phyloP scores from a whole-genome alignment of 768 basidiomycete species.

The Paxillus rubicundulus region DNA sequence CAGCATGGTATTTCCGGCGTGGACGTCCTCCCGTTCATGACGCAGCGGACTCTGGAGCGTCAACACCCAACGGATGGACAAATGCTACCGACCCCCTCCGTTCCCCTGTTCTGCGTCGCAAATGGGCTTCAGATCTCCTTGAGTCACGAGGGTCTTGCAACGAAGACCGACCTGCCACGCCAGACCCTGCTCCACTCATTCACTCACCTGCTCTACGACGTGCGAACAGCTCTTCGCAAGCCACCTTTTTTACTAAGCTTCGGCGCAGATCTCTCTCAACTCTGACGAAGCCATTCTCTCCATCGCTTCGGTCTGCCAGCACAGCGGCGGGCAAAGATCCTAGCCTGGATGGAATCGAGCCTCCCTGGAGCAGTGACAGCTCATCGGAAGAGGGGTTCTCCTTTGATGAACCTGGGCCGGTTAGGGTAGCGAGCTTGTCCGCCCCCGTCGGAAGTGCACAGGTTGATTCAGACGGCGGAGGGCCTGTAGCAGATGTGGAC shows the following conservation, averaged over 20 bases:
- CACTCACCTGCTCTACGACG: constrained; percentile 7
- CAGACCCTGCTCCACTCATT: constrained; percentile 4
- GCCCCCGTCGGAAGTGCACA: constrained; percentile 4
- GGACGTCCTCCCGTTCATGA: constrained; percentile 33
- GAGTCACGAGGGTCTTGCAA: constrained; percentile 27
- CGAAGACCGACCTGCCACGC: constrained; percentile 11
- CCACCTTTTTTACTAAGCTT: constrained; percentile 42
- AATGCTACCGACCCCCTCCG: constrained; percentile 37
- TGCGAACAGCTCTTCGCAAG: constrained; percentile 14
- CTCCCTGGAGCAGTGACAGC: constrained; percentile 58
- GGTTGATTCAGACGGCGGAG: constrained; percentile 21
- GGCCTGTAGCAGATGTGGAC: constrained; percentile 17
- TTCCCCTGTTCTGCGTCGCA: constrained; percentile 43
- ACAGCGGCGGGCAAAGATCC: constrained; percentile 24
- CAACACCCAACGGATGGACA: constrained; percentile 32
- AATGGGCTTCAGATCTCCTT: constrained; percentile 46
- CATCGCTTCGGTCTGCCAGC: constrained; percentile 20
- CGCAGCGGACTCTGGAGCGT: constrained; percentile 30
- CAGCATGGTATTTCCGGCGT: constrained; percentile 54
- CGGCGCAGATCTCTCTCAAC: constrained; percentile 45
- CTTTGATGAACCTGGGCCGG: constrained; percentile 11
- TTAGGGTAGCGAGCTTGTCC: constrained; percentile 8
- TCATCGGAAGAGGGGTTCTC: constrained; percentile 48
- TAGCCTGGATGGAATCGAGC: constrained; percentile 33
- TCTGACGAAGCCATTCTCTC: constrained; percentile 37